These are phyloP conservation scores for Colletotrichum sp. DNA, from an alignment of 2,329 filamentous ascomycete species.

Conservation along the genomic window DNA sequence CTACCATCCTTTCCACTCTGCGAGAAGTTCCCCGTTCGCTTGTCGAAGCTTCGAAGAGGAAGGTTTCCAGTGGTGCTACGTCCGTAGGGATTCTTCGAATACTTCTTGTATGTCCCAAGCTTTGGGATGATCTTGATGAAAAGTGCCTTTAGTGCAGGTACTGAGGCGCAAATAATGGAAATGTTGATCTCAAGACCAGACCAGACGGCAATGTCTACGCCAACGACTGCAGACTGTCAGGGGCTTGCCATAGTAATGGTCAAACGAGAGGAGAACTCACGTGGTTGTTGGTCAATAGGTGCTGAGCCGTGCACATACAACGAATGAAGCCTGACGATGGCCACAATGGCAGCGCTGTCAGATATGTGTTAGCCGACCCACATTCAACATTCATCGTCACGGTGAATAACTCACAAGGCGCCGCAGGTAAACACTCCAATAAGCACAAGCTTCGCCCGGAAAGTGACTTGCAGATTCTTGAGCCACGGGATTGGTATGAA, in stretches of 20 bases:
- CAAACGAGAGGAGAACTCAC: background rate
- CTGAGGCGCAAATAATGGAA: conserved; percentile 37
- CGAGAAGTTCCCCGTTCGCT: background rate
- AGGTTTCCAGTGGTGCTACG: background rate
- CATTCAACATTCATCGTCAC: background rate
- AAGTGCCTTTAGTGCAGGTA: conserved; percentile 36
- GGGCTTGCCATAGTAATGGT: background rate
- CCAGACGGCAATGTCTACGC: conserved; percentile 24
- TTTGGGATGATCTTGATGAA: conserved; percentile 28
- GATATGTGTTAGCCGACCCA: background rate
- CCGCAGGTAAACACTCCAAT: conserved; percentile 41
- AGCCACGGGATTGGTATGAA: conserved; percentile 33
- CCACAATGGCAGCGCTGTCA: background rate
- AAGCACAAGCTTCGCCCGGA: conserved; percentile 45
- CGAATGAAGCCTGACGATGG: background rate
- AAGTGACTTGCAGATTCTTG: conserved; percentile 39
- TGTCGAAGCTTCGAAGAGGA: background rate
- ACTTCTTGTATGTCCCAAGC: background rate
- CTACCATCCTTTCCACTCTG: background rate
- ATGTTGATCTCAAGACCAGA: conserved; percentile 37
- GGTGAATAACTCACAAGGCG: conserved; percentile 32
- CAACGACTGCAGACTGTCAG: background rate
- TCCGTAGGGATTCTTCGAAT: background rate
- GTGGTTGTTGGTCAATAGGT: background rate
- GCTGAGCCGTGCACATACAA: background rate